phyloP scores from a whole-genome alignment of 73 alveolate genomes.

The Tetrahymena elliotti region DNA sequence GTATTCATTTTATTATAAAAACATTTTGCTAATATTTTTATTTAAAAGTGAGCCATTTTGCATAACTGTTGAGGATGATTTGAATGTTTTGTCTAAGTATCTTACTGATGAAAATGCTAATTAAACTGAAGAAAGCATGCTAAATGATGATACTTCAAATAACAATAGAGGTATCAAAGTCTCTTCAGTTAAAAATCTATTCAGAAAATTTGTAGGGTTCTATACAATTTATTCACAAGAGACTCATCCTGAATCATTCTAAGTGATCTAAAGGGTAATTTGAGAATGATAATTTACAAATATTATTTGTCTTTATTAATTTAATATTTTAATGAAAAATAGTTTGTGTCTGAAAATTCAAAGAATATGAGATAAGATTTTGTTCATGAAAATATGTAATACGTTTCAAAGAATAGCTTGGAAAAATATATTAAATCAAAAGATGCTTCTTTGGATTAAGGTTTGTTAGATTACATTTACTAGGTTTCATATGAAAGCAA shows the following conservation, averaged over 20 bases:
- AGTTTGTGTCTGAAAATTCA: background rate
- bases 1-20: background rate
- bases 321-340: too few species aligned
- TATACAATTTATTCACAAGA: background rate
- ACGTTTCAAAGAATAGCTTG: background rate
- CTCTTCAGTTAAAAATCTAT: background rate
- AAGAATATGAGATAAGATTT: background rate
- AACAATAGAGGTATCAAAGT: background rate
- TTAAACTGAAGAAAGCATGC: background rate
- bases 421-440: background rate
- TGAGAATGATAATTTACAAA: too few species aligned
- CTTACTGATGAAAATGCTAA: background rate
- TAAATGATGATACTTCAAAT: background rate
- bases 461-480: background rate
- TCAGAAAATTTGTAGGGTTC: background rate
- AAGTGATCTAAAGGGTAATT: background rate
- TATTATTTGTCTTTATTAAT: too few species aligned
- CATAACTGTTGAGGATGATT: background rate
- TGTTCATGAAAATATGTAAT: background rate
- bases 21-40: background rate
- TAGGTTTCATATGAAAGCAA: background rate
- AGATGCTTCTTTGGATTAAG: background rate
- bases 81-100: background rate
- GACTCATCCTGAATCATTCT: background rate
- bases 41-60: background rate